Conservation (phyloP, 2,329 filamentous ascomycete genomes). For the Drechmeria coniospora region DNA sequence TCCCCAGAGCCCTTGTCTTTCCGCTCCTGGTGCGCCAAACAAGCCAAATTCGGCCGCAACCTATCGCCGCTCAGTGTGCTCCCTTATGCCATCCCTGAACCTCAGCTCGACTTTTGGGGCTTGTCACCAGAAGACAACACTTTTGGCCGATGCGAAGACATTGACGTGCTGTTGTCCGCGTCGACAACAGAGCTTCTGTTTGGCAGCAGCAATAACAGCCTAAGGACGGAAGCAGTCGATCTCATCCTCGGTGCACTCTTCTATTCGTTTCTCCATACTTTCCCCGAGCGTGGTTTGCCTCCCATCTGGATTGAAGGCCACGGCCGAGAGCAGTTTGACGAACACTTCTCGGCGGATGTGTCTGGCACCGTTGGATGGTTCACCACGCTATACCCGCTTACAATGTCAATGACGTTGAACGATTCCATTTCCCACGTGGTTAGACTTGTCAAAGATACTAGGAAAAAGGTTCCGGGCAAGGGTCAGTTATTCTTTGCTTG, state of each 20-base stretch:
- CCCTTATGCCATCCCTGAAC: conserved; percentile 2
- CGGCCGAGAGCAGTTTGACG: conserved; percentile 18
- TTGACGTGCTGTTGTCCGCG: conserved; percentile 4
- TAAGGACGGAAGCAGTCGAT: conserved; percentile 22
- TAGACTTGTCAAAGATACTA: conserved; percentile 18
- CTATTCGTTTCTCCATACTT: conserved; percentile 18
- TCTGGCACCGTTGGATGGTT: conserved; percentile 30
- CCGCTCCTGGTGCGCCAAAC: conserved; percentile 15
- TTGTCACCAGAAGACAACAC: conserved; percentile 3
- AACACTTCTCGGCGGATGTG: conserved; percentile 14
- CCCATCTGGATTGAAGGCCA: conserved; percentile 25
- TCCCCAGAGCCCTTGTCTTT: conserved; percentile 13
- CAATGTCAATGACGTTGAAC: conserved; percentile 4
- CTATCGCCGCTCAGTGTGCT: conserved; percentile 2
- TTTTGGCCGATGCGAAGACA: conserved; percentile 1
- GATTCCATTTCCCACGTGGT: conserved; percentile 4
- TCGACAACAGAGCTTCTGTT: conserved; percentile 5
- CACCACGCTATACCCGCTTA: conserved; percentile 23
- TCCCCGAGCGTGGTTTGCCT: conserved; percentile 18
- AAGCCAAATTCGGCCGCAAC: conserved; percentile 1
- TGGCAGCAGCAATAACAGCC: conserved; percentile 11
- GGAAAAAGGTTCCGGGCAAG: conserved; percentile 17
- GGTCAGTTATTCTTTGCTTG: conserved; percentile 23
- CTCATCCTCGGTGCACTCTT: conserved; percentile 19
- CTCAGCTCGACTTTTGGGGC: conserved; percentile 9